Evolutionary conservation across 495 filamentous ascomycete genomes (phyloP), one percentile per base, ranked within the genome.

Genomic region (Achaetomiella virescens): DNA sequence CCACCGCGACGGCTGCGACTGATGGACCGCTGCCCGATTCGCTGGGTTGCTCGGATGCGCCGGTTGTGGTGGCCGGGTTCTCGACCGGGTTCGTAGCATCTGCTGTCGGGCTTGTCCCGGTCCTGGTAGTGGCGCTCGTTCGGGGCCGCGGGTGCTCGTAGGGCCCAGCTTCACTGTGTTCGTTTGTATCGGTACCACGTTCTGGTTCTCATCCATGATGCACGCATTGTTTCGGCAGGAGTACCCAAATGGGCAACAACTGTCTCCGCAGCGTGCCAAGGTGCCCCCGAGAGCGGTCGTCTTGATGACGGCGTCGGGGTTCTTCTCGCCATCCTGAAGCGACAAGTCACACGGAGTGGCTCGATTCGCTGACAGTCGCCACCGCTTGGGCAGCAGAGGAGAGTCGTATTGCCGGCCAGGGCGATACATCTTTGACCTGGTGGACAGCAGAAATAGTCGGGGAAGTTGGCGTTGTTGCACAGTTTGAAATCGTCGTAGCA

Each of bases 241-340:
- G 65, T 88, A 95, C 18, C 90, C 91, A 61, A 87, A 83, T 0
- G 91, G 91, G 66, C 89, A 95, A 70, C 89, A 95, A 9, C 66
- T 71, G n/a, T 48, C 56, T 17, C 80, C 82, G 57, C 87, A 91
- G 43, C 69, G 74, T 42, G 72, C 69, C 12, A 91, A 72, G 14
- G 72, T 58, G 2, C 75, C 76, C 15, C 74, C 64, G 11, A 89
- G 72, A 9, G 79, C 76, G 15, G 83, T 89, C n/a, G 86, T 88
- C 61, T 89, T 88, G 52, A 93, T 69, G 8, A 77, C 67, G 24
- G 79, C 84, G 3, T 75, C 68, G n/a, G 88, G 84, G 52, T 84
- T 69, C 15, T 68, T 51, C 1, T 72, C 81, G 10, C 81, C 75
- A 65, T 96, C 81, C 61, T 91, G 87, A 18, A 77, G 71, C 18